Base-by-base conservation (phyloP, 108 stramenopile species). In the Parietichytrium sp. region DNA sequence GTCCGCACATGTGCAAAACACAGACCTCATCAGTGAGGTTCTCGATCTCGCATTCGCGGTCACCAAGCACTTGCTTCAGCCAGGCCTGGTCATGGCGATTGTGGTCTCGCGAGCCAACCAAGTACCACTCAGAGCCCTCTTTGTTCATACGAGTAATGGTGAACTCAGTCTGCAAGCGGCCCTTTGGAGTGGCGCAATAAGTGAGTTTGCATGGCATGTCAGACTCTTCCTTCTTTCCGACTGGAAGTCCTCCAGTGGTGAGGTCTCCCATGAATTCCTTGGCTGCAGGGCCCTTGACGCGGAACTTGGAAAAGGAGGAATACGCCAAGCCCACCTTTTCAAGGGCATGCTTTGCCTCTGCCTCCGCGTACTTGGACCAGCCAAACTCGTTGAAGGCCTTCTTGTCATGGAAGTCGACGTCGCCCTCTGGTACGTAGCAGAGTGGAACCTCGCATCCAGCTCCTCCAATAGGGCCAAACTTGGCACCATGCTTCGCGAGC, bases 241-340 rank as follows among this genome's bases (percentile, higher is more conserved):
- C 42, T 10, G 61, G 61, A 42, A 72, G 61, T n/a, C 13, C 61
- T 10, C 61, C 61, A 42, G 61, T 72, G 61, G 61, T 72, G 61
- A 72, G 38, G 16, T 33, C 29, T 15, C 42, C 61, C 61, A 72
- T 72, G 61, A 72, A 72, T n/a, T 16, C 1, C 61, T 72, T 72
- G 61, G 61, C 61, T 33, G 36, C 61, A 8, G 18, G 7, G 33
- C 61, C 61, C 38, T 33, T 45, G 20, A 72, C 61, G 61, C 61
- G 61, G 61, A 72, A 45, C 61, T 72, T 72, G 61, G 61, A 72
- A 42, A 72, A 72, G 61, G 61, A 72, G n/a, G 61, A 72, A 42
- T 72, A 72, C 15, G 61, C 33, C 15, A 72, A 20, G 42, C 61
- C 61, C 15, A 42, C 61, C 61, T 72, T 72, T 42, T 72, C 33